Evolutionary conservation across 2,329 filamentous ascomycete species (phyloP), one percentile per base, ranked within the genome.

Genomic region (Aspergillus sp.): DNA sequence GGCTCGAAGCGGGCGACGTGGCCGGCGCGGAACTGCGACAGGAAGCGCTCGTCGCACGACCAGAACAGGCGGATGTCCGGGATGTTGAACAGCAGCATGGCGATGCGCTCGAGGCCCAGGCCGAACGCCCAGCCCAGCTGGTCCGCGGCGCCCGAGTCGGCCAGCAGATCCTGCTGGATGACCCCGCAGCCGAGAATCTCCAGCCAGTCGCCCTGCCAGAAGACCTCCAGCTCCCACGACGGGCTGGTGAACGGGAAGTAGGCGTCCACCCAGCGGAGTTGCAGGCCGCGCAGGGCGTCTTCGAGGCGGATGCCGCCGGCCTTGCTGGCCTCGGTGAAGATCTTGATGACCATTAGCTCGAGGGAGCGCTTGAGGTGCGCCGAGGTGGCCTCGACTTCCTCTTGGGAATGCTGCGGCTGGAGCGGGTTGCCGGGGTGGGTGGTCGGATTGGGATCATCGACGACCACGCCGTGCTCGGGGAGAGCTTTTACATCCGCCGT

Each of bases 241-340:
- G 91, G 91, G 36, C 80, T 88, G 1, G 91, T 98, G 57, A 96
- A 96, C 24, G 91, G 91, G 63, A 98, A 98, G 62, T 91, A 96
- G 1, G 91, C 86, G 59, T 95, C 89, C 5, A 96, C 80, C 91
- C 91, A 98, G 44, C 91, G 77, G 50, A 95, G 79, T 46, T 78
- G 80, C 24, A 96, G 67, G 4, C 86, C 85, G 51, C 93, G 82
- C 30, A 76, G 69, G 56, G 64, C 49, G 4, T 67, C 64, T 30
- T 73, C 67, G 5, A 64, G 66, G 11, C 69, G 61, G 5, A 47
- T 67, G 4, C 70, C 63, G 5, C 77, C 74, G 4, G 81, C 83
- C 30, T 70, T 69, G 52, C 78, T 78, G 5, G 86, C 88, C 20
- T 81, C 74, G 7, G 77, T 75, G 60, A 98, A 95, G 41, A 96